These are phyloP conservation scores for Rhizopogon vulgaris DNA, from an alignment of 768 basidiomycete genomes.

Conservation along the genomic window DNA sequence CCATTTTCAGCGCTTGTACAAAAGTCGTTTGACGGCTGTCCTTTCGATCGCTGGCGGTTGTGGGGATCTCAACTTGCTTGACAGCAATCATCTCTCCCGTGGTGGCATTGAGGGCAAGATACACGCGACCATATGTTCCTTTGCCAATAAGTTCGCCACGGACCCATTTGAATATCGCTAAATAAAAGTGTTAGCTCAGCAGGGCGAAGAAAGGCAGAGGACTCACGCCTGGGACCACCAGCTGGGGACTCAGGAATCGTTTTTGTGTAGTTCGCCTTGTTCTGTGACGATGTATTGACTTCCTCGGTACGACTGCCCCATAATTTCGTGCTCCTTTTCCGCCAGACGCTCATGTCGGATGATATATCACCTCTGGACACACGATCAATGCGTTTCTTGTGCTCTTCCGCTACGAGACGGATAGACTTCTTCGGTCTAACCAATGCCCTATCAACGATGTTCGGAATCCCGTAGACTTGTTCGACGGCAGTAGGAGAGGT, in stretches of 20 bases:
- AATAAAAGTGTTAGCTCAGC: constrained; percentile 14
- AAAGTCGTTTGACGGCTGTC: constrained; percentile 80
- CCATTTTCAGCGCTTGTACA: constrained; percentile 88
- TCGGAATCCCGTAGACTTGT: constrained; percentile 32
- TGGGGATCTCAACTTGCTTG: constrained; percentile 96
- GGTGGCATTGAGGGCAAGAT: constrained; percentile 91
- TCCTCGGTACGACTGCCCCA: constrained; percentile 95
- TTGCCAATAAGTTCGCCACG: constrained; percentile 96
- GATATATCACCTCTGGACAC: constrained; percentile 54
- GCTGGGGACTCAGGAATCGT: constrained; percentile 55
- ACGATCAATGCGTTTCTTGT: constrained; percentile 71
- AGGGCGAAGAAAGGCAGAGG: constrained; percentile 3
- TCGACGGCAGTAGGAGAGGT: constrained; percentile 70
- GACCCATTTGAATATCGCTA: constrained; percentile 96
- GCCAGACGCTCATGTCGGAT: constrained; percentile 45
- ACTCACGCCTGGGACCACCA: constrained; percentile 63
- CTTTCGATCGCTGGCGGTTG: constrained; percentile 84
- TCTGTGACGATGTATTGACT: constrained; percentile 69
- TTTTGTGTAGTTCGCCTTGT: constrained; percentile 37
- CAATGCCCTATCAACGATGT: constrained; percentile 28
- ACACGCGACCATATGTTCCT: constrained; percentile 95
- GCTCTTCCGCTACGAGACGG: constrained; percentile 83
- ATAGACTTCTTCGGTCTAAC: constrained; percentile 84
- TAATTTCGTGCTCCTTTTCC: constrained; percentile 88
- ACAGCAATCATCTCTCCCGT: constrained; percentile 99